Evolutionary conservation across 1,284 basidiomycete species (phyloP), one percentile per base, ranked within the genome.

Genomic region (Leccinum laetum): DNA sequence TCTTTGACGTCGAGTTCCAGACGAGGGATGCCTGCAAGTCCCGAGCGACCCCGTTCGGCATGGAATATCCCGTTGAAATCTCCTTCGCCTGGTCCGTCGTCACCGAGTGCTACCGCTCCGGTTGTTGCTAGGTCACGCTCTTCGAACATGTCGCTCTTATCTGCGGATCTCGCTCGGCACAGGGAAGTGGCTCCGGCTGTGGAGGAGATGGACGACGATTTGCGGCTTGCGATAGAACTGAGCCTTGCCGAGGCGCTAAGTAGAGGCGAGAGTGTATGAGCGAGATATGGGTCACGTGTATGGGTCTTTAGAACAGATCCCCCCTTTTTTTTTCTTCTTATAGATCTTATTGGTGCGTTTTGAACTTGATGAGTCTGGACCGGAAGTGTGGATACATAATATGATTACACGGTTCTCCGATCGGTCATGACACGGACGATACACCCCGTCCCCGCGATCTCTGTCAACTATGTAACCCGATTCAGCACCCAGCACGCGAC

Each of bases 391-490:
- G 3, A 62, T 58, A 62, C 58, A 58, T 49, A 1, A 8, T 11
- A 29, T 37, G 46, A n/a, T 82, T 84, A 96, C 68, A 97, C 90
- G 67, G 85, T 85, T 73, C 91, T 85, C 69, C 95, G 88, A 80
- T 99, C 97, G 46, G 96, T 95, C 96, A 99, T 98, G 66, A 96
- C 95, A 72, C 96, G 85, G 68, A 98, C 95, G 77, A 99, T 99
- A 79, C 94, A 97, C 8, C 97, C 98, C 2, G 94, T 95, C 16
- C 98, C 97, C 6, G 96, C 96, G 35, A 92, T 87, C 78, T 99
- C 97, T 21, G 96, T 98, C 74, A 99, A 81, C 96, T 99, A 76
- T 14, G 60, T 46, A 57, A 53, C 55, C 13, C 61, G 35, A 56
- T 37, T 71, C 57, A 71, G 67, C 41, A 60, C 16, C 2, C 11